A percentile compares a stretch with the other conserved stretches of the same genome.
phyloP scores from a whole-genome alignment of 331 rosid species.

The Malus hybrid region DNA sequence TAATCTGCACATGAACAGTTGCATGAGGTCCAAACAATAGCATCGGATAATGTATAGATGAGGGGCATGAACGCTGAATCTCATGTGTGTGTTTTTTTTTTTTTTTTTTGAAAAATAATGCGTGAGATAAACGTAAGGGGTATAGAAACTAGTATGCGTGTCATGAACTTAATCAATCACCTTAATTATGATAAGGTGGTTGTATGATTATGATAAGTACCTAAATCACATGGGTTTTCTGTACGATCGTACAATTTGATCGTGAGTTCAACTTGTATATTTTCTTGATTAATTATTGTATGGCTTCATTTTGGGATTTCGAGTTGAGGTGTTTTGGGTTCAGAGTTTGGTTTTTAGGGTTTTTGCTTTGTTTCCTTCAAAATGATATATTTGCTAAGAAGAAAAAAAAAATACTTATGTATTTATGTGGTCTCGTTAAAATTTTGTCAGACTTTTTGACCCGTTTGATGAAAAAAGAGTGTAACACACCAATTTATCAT shows the following conservation, averaged over 20 bases:
- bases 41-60: neutral
- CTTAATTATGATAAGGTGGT: neutral
- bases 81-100: neutral
- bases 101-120: neutral
- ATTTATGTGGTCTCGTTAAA: too few species aligned
- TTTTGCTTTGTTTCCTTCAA: neutral
- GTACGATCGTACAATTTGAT: neutral
- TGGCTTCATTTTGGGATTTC: neutral
- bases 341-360: neutral
- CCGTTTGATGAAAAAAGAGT: rapidly evolving
- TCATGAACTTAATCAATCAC: conserved; percentile 8
- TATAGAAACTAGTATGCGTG: neutral
- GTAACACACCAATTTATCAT: neutral
- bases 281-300: neutral
- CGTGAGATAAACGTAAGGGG: neutral
- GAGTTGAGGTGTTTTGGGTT: neutral
- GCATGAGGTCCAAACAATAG: neutral
- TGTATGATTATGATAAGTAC: neutral
- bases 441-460: neutral
- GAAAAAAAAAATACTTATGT: too few species aligned
- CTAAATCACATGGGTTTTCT: neutral
- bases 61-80: neutral
- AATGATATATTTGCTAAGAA: neutral
- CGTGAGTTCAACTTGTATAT: neutral
- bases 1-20: neutral